These are phyloP conservation scores for Rhodomyrtus psidioides DNA, from an alignment of 441 rosid species.

Conservation along the genomic window DNA sequence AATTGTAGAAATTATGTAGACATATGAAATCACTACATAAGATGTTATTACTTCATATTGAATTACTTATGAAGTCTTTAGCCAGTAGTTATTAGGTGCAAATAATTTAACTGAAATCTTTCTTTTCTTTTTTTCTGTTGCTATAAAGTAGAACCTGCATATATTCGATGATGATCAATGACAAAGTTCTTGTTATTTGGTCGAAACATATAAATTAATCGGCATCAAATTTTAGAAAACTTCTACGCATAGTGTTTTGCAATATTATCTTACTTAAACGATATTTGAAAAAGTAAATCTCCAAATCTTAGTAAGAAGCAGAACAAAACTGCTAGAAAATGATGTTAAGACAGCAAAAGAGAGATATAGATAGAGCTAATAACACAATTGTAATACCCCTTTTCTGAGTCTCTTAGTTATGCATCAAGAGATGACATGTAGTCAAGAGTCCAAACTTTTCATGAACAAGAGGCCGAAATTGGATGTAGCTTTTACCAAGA, in stretches of 20 bases:
- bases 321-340: background rate
- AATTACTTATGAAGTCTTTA: too few species aligned
- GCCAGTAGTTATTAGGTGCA: background rate
- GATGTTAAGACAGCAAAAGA: background rate
- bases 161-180: background rate
- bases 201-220: too few species aligned
- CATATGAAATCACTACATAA: background rate
- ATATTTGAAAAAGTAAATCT: too few species aligned
- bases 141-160: background rate
- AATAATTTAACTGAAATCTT: too few species aligned
- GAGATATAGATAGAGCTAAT: background rate
- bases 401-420: background rate
- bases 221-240: background rate
- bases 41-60: background rate
- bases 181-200: background rate
- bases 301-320: background rate
- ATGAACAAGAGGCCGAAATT: background rate
- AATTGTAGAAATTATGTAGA: background rate
- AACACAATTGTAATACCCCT: too few species aligned
- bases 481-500: fast-evolving
- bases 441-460: background rate
- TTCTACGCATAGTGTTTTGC: background rate
- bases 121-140: too few species aligned
- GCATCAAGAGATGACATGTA: background rate
- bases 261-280: background rate